Conservation (phyloP, 139 green algal genomes). For the Raphidocelis subcapitata region DNA sequence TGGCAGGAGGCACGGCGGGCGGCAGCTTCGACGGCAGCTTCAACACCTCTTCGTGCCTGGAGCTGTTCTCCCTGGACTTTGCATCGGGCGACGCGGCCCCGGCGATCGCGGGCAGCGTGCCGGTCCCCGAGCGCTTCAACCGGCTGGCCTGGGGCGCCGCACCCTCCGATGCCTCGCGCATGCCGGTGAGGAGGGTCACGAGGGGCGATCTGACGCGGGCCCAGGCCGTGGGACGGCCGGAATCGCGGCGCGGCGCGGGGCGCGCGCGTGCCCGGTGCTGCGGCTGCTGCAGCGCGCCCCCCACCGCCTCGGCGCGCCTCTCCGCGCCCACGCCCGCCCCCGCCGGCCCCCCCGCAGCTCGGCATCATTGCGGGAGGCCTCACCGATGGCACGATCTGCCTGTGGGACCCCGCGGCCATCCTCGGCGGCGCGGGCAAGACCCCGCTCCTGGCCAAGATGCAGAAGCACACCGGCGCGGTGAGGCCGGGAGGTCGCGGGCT, state of each 20-base stretch:
- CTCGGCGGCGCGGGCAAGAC: slow-evolving; percentile 42
- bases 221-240: no score
- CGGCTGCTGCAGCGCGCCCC: background rate
- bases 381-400: slow-evolving; percentile 82
- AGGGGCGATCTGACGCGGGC: no score
- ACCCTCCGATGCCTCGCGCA: slow-evolving; percentile 6
- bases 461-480: slow-evolving; percentile 82
- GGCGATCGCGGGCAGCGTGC: slow-evolving; percentile 52
- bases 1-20: slow-evolving; percentile 87
- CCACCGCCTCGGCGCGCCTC: background rate
- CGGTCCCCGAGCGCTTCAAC: slow-evolving; percentile 86
- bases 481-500: no score
- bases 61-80: slow-evolving; percentile 82
- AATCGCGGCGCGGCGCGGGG: no score
- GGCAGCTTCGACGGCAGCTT: slow-evolving; percentile 92
- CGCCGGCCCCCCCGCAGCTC: slow-evolving; percentile 58
- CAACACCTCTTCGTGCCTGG: slow-evolving; percentile 66
- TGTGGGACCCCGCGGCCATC: slow-evolving; percentile 91
- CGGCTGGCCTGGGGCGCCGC: slow-evolving; percentile 78
- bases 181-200: slow-evolving; percentile 8
- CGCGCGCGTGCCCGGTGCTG: background rate
- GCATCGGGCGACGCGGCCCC: slow-evolving; percentile 38
- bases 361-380: slow-evolving; percentile 93
- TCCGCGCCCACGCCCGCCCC: background rate
- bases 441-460: slow-evolving; percentile 67